phyloP scores from a whole-genome alignment of 2,329 filamentous ascomycete genomes.

The Eurotiales sp. region DNA sequence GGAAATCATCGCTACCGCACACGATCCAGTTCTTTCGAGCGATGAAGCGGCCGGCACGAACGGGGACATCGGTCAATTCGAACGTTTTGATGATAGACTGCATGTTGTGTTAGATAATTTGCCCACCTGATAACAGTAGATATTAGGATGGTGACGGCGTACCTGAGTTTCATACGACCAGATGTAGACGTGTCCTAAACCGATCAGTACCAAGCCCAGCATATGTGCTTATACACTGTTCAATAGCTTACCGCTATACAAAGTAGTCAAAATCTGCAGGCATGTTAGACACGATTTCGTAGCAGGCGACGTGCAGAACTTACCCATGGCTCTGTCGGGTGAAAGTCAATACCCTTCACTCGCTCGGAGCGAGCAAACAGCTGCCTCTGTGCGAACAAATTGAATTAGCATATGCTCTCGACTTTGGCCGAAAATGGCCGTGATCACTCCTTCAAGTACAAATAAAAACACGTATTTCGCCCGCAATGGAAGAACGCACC shows the following conservation, averaged over 20 bases:
- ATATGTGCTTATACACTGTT: constrained; percentile 14
- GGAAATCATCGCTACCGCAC: constrained; percentile 90
- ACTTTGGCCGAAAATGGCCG: background rate
- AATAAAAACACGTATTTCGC: background rate
- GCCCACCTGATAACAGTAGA: background rate
- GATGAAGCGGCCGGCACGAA: constrained; percentile 93
- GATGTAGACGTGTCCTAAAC: constrained; percentile 89
- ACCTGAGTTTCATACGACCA: constrained; percentile 95
- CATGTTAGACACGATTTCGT: constrained; percentile 18
- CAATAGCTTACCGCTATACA: constrained; percentile 78
- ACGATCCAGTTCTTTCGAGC: constrained; percentile 99
- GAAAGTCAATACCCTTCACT: constrained; percentile 96
- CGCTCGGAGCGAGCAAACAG: constrained; percentile 87
- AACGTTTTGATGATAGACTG: constrained; percentile 95
- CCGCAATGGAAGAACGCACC: constrained; percentile 37
- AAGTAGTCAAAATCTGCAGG: constrained; percentile 72
- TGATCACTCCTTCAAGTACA: background rate
- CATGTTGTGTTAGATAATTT: constrained; percentile 23
- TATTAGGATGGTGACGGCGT: constrained; percentile 17
- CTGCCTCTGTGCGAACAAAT: constrained; percentile 58
- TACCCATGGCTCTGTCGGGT: constrained; percentile 94
- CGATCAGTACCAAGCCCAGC: constrained; percentile 21
- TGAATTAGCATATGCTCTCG: constrained; percentile 32
- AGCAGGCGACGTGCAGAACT: constrained; percentile 22
- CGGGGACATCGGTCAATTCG: constrained; percentile 96